A percentile compares a stretch with the other conserved stretches of the same genome.
These are phyloP conservation scores for Asterella californica DNA, from an alignment of 225 moss, liverwort and hornwort species.

Conservation along the genomic window DNA sequence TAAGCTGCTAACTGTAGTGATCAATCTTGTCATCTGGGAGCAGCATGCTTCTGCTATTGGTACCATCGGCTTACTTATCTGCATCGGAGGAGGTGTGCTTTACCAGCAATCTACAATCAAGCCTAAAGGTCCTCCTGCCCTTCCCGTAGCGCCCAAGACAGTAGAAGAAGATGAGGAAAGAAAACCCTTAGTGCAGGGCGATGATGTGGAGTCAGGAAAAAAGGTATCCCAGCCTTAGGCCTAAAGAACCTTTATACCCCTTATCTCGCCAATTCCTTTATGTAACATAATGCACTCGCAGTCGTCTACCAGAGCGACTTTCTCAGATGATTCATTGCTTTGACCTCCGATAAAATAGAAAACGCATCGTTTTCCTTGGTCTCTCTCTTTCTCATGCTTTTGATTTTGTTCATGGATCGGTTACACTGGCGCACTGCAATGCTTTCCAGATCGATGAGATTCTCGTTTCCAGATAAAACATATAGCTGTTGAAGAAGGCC, in stretches of 20 bases:
- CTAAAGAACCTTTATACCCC: neutral
- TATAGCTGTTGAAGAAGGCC: too few relatives aligned
- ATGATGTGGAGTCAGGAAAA: conserved; percentile 24
- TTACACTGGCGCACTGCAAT: too few relatives aligned
- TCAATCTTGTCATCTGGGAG: conserved; percentile 79
- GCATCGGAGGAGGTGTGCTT: conserved; percentile 71
- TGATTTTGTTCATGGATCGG: neutral
- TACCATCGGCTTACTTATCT: conserved; percentile 67
- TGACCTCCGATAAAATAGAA: neutral
- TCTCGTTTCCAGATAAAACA: too few relatives aligned
- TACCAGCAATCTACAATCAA: conserved; percentile 81
- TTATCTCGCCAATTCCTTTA: neutral
- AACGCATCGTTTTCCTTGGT: neutral
- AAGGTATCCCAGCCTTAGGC: conserved; percentile 8
- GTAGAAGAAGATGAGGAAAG: conserved; percentile 49
- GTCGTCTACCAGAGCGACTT: neutral
- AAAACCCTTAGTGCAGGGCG: conserved; percentile 7
- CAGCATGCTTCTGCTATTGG: conserved; percentile 75
- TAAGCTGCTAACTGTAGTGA: conserved; percentile 77
- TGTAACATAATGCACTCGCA: conserved; percentile 15
- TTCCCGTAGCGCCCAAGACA: neutral
- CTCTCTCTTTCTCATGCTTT: neutral
- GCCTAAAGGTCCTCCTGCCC: conserved; percentile 30
- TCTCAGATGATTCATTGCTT: neutral
- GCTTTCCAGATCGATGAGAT: too few relatives aligned